Conservation (phyloP, 2,329 filamentous ascomycete genomes). For the Didymellaceae sp. region DNA sequence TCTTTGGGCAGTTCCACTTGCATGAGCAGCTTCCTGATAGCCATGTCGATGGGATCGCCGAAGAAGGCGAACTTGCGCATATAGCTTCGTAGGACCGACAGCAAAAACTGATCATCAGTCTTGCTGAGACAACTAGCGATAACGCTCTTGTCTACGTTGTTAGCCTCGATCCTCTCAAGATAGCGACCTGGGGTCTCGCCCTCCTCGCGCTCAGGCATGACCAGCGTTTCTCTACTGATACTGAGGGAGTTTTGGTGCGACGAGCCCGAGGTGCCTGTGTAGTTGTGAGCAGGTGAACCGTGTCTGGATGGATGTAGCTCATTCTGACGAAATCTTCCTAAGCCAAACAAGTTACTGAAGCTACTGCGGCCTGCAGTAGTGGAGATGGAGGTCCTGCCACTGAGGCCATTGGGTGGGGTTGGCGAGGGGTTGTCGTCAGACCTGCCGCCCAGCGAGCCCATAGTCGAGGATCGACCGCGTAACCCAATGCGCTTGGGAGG, state of each 20-base stretch:
- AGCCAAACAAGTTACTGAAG: constrained; percentile 84
- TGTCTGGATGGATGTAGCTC: constrained; percentile 69
- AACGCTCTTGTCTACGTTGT: constrained; percentile 76
- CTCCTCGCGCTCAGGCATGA: constrained; percentile 79
- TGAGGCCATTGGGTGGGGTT: constrained; percentile 54
- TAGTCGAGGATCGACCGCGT: constrained; percentile 84
- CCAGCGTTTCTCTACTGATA: constrained; percentile 71
- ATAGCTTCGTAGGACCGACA: constrained; percentile 86
- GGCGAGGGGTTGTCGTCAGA: constrained; percentile 74
- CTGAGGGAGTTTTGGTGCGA: constrained; percentile 88
- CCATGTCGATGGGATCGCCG: constrained; percentile 97
- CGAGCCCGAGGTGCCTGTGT: constrained; percentile 70
- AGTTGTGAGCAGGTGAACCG: constrained; percentile 64
- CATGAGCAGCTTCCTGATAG: constrained; percentile 92
- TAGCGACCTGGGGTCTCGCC: constrained; percentile 92
- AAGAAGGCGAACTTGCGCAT: constrained; percentile 97
- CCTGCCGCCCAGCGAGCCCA: constrained; percentile 79
- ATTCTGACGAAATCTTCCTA: constrained; percentile 79
- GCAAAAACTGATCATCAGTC: constrained; percentile 81
- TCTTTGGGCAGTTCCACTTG: constrained; percentile 95
- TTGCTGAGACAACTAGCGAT: constrained; percentile 88
- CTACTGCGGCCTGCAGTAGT: constrained; percentile 87
- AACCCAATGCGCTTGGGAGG: constrained; percentile 63
- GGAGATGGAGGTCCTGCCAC: constrained; percentile 77
- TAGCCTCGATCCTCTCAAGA: constrained; percentile 80